These are phyloP conservation scores for Bisporella sp. DNA, from an alignment of 2,329 filamentous ascomycete species.

Conservation along the genomic window DNA sequence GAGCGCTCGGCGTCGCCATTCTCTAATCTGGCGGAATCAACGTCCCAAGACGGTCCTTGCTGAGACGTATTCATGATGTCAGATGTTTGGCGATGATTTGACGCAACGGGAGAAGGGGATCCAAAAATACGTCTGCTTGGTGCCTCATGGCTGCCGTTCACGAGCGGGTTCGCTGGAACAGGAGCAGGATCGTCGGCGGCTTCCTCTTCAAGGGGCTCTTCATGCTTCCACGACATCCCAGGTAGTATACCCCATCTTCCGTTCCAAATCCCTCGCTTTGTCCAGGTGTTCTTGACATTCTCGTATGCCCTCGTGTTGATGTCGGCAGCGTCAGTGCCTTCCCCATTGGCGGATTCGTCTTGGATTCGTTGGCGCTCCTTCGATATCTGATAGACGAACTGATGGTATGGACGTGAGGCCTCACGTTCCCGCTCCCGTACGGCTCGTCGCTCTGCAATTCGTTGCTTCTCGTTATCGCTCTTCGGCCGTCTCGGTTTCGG, in stretches of 20 bases:
- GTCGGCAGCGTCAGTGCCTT: conserved; percentile 10
- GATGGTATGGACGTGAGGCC: conserved; percentile 22
- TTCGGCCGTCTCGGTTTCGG: conserved; percentile 1
- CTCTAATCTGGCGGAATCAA: conserved; percentile 2
- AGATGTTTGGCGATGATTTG: conserved; percentile 9
- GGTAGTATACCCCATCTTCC: conserved; percentile 23
- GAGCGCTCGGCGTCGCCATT: conserved; percentile 2
- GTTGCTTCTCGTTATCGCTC: conserved; percentile 9
- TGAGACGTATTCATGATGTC: conserved; percentile 2
- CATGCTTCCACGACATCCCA: conserved; percentile 28
- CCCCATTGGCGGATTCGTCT: conserved; percentile 19
- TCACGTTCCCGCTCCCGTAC: conserved; percentile 13
- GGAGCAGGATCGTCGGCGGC: background rate
- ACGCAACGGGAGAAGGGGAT: conserved; percentile 5
- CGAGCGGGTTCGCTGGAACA: conserved; percentile 12
- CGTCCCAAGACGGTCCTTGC: conserved; percentile 1
- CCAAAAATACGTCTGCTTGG: conserved; percentile 10
- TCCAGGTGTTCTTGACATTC: conserved; percentile 25
- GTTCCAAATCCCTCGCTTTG: conserved; percentile 24
- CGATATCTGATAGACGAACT: conserved; percentile 21
- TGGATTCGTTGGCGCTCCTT: conserved; percentile 22
- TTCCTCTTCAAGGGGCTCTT: conserved; percentile 17
- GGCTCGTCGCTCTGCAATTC: conserved; percentile 7
- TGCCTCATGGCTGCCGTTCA: conserved; percentile 13
- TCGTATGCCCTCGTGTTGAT: conserved; percentile 25